Evolutionary conservation across 331 rosid genomes (phyloP).

Genomic region (Rosa hybrid): DNA sequence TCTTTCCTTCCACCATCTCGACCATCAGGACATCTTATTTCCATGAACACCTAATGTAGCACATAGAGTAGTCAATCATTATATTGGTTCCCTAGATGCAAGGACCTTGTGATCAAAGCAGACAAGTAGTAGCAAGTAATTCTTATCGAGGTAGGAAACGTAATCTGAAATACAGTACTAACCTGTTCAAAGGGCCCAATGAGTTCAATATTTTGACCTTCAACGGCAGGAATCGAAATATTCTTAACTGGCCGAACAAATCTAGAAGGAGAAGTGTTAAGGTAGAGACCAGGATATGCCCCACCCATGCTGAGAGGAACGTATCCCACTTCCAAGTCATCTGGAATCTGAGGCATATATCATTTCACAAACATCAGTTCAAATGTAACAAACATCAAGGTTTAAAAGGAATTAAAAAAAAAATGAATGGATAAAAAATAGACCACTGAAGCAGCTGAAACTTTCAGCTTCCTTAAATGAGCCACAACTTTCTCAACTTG

Average conservation of each 20-base stretch:
- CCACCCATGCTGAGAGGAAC: slow-evolving; percentile 89
- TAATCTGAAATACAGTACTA: slow-evolving; percentile 1
- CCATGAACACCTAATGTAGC: slow-evolving; percentile 75
- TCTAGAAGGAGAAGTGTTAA: slow-evolving; percentile 75
- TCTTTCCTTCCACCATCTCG: slow-evolving; percentile 89
- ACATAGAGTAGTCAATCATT: slow-evolving; percentile 10
- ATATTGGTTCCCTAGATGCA: neutral
- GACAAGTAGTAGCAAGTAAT: neutral
- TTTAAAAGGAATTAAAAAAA: neutral
- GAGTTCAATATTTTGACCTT: slow-evolving; percentile 65
- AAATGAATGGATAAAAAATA: slow-evolving; percentile 22
- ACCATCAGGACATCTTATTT: slow-evolving; percentile 93
- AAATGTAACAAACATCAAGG: neutral
- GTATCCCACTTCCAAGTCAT: slow-evolving; percentile 90
- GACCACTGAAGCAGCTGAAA: slow-evolving; percentile 63
- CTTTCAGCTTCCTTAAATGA: slow-evolving; percentile 68
- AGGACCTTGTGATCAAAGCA: slow-evolving; percentile 15
- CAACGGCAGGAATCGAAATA: slow-evolving; percentile 55
- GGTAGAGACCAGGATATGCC: slow-evolving; percentile 90
- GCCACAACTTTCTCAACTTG: slow-evolving; percentile 85
- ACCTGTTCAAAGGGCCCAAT: slow-evolving; percentile 99
- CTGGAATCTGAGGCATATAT: slow-evolving; percentile 67
- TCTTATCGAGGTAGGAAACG: slow-evolving; percentile 2
- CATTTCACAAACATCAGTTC: slow-evolving; percentile 21
- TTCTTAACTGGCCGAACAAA: slow-evolving; percentile 90